Conservation (phyloP, 2,329 filamentous ascomycete genomes). For the Cercospora beticola region DNA sequence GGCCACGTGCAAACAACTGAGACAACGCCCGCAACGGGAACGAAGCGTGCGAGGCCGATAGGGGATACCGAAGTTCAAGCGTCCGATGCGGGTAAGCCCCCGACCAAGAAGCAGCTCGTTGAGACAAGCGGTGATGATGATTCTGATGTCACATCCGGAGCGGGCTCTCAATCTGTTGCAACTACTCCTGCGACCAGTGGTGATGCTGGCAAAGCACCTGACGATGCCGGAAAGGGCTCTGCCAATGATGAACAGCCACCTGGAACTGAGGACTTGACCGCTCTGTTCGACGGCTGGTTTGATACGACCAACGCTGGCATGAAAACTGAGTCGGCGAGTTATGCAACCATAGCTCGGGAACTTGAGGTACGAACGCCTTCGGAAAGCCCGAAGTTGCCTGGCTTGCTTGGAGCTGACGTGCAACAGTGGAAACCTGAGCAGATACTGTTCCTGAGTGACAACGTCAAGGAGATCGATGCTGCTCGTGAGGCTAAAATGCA, state of each 20-base stretch:
- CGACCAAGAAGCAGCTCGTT: constrained; percentile 17
- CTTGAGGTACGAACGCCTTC: constrained; percentile 34
- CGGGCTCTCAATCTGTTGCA: neutral
- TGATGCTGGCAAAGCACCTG: constrained; percentile 13
- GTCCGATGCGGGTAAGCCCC: constrained; percentile 12
- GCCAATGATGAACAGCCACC: constrained; percentile 33
- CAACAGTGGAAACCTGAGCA: constrained; percentile 47
- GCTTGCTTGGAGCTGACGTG: constrained; percentile 18
- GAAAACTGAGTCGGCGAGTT: constrained; percentile 68
- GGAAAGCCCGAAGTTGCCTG: neutral
- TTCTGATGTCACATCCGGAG: constrained; percentile 11
- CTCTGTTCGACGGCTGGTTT: constrained; percentile 65
- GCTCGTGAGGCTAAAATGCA: constrained; percentile 46
- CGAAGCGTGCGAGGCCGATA: constrained; percentile 19
- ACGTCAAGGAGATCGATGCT: constrained; percentile 58
- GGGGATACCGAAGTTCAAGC: constrained; percentile 23
- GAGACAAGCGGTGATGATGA: constrained; percentile 3
- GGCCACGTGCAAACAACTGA: constrained; percentile 49
- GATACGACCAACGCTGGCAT: constrained; percentile 78
- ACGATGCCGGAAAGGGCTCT: constrained; percentile 5
- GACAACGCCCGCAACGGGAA: constrained; percentile 16
- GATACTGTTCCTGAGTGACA: constrained; percentile 81
- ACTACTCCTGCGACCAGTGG: constrained; percentile 8
- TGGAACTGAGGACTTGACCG: constrained; percentile 56
- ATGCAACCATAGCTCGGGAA: constrained; percentile 60